Evolutionary conservation across 2,329 filamentous ascomycete species (phyloP).

Genomic region (Colletotrichum zoysiae): DNA sequence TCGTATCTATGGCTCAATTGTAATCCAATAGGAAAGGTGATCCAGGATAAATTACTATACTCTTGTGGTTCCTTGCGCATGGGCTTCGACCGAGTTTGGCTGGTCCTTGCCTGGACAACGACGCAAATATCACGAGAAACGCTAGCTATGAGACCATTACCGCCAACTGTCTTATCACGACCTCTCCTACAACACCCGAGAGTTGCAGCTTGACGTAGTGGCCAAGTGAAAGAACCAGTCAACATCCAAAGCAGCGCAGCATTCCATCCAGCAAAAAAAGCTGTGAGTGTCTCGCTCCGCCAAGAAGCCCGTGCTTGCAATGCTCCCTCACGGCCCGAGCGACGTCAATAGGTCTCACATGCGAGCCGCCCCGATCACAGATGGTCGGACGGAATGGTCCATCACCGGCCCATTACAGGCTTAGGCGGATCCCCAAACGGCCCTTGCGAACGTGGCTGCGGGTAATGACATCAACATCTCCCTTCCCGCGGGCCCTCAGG

Average conservation of each 20-base stretch:
- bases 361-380: background rate
- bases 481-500: background rate
- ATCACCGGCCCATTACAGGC: background rate
- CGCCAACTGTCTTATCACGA: background rate
- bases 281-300: background rate
- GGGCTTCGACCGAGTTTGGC: too few relatives aligned
- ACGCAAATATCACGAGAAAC: slow-evolving; percentile 23
- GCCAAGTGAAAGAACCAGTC: background rate
- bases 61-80: background rate
- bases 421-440: slow-evolving; percentile 12
- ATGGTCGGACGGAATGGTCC: background rate
- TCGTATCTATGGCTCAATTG: background rate
- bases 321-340: background rate
- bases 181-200: background rate
- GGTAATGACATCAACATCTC: slow-evolving; percentile 32
- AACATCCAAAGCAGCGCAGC: background rate
- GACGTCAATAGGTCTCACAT: slow-evolving; percentile 32
- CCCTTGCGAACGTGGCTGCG: slow-evolving; percentile 28
- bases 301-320: background rate
- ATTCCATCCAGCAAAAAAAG: background rate
- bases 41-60: too few relatives aligned
- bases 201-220: background rate
- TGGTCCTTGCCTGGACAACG: slow-evolving; percentile 1
- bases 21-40: background rate
- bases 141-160: background rate